These are phyloP conservation scores for Dioscorea cayenensis DNA, from an alignment of 116 monocot species.

Conservation along the genomic window DNA sequence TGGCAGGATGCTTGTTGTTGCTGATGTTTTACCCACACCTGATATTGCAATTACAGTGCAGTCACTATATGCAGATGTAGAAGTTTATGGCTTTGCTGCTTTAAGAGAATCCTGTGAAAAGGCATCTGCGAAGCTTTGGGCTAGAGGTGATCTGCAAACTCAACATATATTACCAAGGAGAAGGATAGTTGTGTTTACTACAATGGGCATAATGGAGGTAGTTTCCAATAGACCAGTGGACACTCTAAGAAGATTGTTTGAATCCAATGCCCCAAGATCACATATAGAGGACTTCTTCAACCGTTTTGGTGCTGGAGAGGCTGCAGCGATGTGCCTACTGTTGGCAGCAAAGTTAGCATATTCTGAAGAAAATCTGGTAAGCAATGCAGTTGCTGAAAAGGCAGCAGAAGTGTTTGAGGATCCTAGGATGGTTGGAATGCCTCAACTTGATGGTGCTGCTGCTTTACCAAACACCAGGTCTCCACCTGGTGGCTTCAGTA, in stretches of 20 bases:
- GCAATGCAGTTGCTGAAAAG: conserved; percentile 66
- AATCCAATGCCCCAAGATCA: conserved; percentile 55
- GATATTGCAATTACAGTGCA: conserved; percentile 60
- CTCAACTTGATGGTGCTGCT: conserved; percentile 62
- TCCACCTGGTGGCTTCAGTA: conserved; percentile 85
- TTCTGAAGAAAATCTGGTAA: conserved; percentile 61
- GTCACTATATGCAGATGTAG: conserved; percentile 71
- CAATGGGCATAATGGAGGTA: conserved; percentile 88
- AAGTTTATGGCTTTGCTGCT: conserved; percentile 30
- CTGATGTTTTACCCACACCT: conserved; percentile 66
- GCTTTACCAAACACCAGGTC: conserved; percentile 46
- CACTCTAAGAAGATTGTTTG: conserved; percentile 77
- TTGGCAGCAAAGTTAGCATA: conserved; percentile 67
- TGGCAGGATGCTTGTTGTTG: conserved; percentile 86
- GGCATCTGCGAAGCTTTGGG: conserved; percentile 68
- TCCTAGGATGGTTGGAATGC: conserved; percentile 85
- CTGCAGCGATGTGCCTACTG: conserved; percentile 96
- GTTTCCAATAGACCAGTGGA: conserved; percentile 90
- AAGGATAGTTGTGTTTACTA: conserved; percentile 77
- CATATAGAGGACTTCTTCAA: conserved; percentile 85
- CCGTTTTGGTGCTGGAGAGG: conserved; percentile 83
- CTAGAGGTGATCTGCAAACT: conserved; percentile 76
- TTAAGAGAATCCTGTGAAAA: conserved; percentile 50
- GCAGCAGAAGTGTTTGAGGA: conserved; percentile 98
- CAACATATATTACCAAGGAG: conserved; percentile 95